Conservation (phyloP, 768 basidiomycete species). For the Termitomyces eurrhizus region DNA sequence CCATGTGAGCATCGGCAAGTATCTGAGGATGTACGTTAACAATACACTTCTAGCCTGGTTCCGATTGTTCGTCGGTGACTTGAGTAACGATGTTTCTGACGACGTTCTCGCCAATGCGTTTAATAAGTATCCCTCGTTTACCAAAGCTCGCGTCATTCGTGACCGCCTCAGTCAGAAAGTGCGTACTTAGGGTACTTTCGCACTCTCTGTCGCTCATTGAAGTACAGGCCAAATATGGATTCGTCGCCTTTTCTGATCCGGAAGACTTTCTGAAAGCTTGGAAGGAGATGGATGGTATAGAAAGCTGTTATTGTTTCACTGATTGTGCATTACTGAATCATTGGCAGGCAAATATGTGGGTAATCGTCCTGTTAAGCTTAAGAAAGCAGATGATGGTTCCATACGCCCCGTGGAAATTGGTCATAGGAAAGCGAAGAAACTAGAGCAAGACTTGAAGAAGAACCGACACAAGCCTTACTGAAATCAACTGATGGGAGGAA, state of each 20-base stretch:
- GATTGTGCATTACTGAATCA: not conserved
- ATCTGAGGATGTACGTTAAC: constrained; percentile 7
- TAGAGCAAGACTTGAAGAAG: constrained; percentile 91
- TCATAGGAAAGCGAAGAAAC: constrained; percentile 83
- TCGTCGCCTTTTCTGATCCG: constrained; percentile 96
- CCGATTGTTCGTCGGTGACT: constrained; percentile 94
- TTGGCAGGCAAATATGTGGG: constrained; percentile 90
- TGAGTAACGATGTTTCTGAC: constrained; percentile 97
- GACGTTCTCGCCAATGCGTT: constrained; percentile 92
- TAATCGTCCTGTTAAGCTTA: constrained; percentile 93
- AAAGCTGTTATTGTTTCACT: not conserved
- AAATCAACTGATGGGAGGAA: constrained; percentile 12
- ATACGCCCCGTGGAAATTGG: constrained; percentile 93
- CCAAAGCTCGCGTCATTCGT: constrained; percentile 92
- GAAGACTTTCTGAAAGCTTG: constrained; percentile 98
- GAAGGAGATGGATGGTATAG: constrained; percentile 98
- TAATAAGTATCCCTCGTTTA: constrained; percentile 88
- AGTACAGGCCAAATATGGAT: constrained; percentile 88
- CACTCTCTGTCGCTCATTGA: not conserved
- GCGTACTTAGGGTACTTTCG: constrained; percentile 9
- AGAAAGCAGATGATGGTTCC: constrained; percentile 85
- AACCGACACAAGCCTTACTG: constrained; percentile 86
- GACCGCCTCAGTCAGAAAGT: constrained; percentile 95
- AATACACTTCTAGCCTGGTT: constrained; percentile 74
- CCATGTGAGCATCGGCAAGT: constrained; percentile 64